Evolutionary conservation across 495 filamentous ascomycete species (phyloP).

Genomic region (Trichoderma gamsii): DNA sequence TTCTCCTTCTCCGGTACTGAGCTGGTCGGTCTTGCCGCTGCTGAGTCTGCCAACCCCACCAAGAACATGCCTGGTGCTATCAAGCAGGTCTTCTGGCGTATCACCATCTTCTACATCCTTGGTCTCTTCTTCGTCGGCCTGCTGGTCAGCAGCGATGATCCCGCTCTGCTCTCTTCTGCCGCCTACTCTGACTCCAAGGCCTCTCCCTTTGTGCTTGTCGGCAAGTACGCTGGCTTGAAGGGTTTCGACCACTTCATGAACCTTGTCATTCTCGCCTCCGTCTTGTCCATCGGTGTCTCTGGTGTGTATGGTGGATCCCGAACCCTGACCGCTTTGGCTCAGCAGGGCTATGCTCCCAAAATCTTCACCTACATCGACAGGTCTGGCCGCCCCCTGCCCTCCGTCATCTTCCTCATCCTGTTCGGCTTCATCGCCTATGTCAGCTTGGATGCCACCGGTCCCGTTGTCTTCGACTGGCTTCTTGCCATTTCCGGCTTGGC

Average conservation of each 20-base stretch:
- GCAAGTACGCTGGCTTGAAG: slow-evolving; percentile 56
- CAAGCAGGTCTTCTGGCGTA: slow-evolving; percentile 74
- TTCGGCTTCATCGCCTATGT: slow-evolving; percentile 53
- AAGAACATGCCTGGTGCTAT: slow-evolving; percentile 59
- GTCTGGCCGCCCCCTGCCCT: slow-evolving; percentile 51
- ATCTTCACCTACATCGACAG: slow-evolving; percentile 54
- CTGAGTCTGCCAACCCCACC: slow-evolving; percentile 59
- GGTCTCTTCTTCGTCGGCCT: slow-evolving; percentile 69
- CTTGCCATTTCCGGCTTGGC: slow-evolving; percentile 63
- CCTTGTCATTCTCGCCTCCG: slow-evolving; percentile 63
- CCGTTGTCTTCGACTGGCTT: slow-evolving; percentile 58
- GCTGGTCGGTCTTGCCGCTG: slow-evolving; percentile 65
- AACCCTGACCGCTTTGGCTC: slow-evolving; percentile 59
- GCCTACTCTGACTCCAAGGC: slow-evolving; percentile 49
- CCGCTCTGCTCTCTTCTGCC: slow-evolving; percentile 44
- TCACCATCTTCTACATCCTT: slow-evolving; percentile 65
- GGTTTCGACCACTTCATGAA: slow-evolving; percentile 70
- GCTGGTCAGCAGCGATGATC: slow-evolving; percentile 55
- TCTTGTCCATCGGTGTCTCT: slow-evolving; percentile 62
- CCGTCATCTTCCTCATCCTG: slow-evolving; percentile 37
- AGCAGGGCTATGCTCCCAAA: slow-evolving; percentile 51
- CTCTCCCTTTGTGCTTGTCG: slow-evolving; percentile 71
- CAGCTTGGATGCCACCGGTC: slow-evolving; percentile 41
- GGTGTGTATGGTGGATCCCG: slow-evolving; percentile 63
- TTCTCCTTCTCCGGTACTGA: slow-evolving; percentile 72